These are phyloP conservation scores for Camellia lanceoleosa DNA, from an alignment of 148 eudicot genomes.

Conservation along the genomic window DNA sequence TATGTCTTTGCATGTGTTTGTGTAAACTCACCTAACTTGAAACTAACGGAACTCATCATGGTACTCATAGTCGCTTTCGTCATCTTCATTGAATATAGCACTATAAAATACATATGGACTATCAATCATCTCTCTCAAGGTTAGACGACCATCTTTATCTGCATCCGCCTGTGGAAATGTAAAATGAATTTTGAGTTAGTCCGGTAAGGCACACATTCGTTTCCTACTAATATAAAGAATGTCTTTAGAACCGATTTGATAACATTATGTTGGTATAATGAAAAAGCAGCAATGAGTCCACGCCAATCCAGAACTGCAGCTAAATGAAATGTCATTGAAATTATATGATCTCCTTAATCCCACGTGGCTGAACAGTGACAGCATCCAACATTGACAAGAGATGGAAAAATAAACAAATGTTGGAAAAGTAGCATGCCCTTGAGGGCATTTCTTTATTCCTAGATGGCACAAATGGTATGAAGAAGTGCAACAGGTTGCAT, in stretches of 20 bases:
- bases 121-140: constrained; percentile 82
- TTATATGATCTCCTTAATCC: background rate
- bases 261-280: background rate
- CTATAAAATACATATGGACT: constrained; percentile 90
- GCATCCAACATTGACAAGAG: background rate
- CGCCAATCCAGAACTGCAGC: background rate
- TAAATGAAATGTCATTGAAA: background rate
- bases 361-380: background rate
- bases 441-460: background rate
- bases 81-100: constrained; percentile 64
- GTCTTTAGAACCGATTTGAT: background rate
- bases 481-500: background rate
- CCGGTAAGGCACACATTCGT: background rate
- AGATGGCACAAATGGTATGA: constrained; percentile 6
- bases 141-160: constrained; percentile 80
- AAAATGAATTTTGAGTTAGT: background rate
- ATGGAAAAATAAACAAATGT: background rate
- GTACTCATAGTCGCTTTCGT: constrained; percentile 74
- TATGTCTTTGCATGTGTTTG: background rate
- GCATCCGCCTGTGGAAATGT: constrained; percentile 66
- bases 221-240: background rate
- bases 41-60: constrained; percentile 87
- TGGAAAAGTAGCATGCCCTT: background rate
- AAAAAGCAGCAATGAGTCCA: background rate
- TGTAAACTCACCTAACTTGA: constrained; percentile 11